Conservation (phyloP, 805 yeast genomes). For the Lipomyces spencermartinsiae region DNA sequence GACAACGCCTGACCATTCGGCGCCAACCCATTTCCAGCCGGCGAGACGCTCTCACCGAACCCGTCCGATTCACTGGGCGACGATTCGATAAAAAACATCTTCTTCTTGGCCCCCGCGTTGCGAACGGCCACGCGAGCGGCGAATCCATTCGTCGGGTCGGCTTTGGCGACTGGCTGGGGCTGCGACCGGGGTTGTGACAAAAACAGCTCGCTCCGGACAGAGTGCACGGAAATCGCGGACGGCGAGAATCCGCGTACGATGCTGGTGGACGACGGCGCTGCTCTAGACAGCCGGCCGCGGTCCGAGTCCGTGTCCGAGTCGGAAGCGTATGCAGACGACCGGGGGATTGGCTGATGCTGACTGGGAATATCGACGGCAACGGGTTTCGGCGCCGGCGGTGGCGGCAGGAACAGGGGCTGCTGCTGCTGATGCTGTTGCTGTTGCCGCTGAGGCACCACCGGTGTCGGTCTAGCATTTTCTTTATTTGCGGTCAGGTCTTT, state of each 20-base stretch:
- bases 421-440: conserved; percentile 5
- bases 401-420: neutral
- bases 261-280: conserved; percentile 28
- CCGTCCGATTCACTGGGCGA: conserved; percentile 48
- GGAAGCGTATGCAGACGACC: neutral
- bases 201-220: conserved; percentile 35
- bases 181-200: conserved; percentile 16
- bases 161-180: conserved; percentile 5
- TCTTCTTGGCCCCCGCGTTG: conserved; percentile 22
- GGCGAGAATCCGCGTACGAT: conserved; percentile 51
- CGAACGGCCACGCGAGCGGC: conserved; percentile 3
- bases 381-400: neutral
- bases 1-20: conserved; percentile 10
- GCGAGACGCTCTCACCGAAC: conserved; percentile 39
- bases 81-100: conserved; percentile 51
- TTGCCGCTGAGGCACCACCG: conserved; percentile 12
- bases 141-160: neutral
- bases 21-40: conserved; percentile 19
- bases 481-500: neutral
- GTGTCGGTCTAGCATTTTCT: neutral
- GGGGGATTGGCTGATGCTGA: neutral
- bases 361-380: neutral
- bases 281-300: conserved; percentile 1
- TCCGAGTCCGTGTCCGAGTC: conserved; percentile 12
- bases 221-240: conserved; percentile 46